A percentile compares a stretch with the other conserved stretches of the same genome.
phyloP scores from a whole-genome alignment of 2,329 filamentous ascomycete genomes.

The Nectriaceae sp. region DNA sequence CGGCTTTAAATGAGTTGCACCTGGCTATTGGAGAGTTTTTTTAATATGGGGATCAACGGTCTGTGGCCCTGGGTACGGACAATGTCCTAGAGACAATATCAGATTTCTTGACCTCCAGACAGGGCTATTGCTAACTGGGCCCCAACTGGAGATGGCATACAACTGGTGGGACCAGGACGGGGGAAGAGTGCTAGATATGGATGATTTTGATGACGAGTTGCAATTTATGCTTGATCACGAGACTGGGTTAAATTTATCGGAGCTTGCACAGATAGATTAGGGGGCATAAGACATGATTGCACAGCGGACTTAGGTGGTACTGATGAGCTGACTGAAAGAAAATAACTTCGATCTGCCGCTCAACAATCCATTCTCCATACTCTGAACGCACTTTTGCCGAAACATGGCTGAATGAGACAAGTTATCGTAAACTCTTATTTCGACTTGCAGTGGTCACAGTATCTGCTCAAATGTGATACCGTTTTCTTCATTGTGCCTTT shows the following conservation, averaged over 20 bases:
- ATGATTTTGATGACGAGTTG: conserved; percentile 9
- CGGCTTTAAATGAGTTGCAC: conserved; percentile 12
- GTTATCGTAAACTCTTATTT: no score
- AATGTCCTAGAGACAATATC: conserved; percentile 11
- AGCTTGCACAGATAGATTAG: conserved; percentile 3
- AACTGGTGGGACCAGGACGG: conserved; percentile 1
- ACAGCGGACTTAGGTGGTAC: no score
- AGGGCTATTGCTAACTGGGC: conserved; percentile 10
- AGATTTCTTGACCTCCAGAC: conserved; percentile 12
- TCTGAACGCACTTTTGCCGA: no score
- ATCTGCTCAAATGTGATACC: no score
- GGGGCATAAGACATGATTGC: background rate
- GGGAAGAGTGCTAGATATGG: conserved; percentile 8
- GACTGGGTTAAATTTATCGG: background rate
- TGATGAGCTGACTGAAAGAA: no score
- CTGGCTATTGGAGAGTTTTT: conserved; percentile 7
- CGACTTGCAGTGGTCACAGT: no score
- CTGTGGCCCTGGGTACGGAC: conserved; percentile 4
- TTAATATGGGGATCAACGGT: conserved; percentile 2
- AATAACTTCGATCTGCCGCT: no score
- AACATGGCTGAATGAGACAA: no score
- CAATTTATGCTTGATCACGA: background rate
- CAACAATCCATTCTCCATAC: no score
- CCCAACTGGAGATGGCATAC: conserved; percentile 8
- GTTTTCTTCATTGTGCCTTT: no score